Evolutionary conservation across 139 green algal genomes (phyloP), one percentile per base, ranked within the genome.

Genomic region (Volvox reticuliferus): DNA sequence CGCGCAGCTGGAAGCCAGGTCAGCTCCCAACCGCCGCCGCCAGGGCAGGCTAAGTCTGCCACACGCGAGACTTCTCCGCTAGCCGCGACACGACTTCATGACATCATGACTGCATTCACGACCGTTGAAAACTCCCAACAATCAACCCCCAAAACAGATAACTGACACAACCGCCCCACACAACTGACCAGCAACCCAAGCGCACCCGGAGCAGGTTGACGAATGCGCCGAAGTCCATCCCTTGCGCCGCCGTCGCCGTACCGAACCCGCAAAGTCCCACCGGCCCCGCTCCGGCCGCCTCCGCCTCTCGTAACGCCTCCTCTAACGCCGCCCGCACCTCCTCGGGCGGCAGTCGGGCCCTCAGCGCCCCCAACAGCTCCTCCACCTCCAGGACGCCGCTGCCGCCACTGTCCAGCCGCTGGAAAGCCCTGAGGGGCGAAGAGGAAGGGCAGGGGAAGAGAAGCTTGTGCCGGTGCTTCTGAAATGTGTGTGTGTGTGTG

Each of bases 171-270:
- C 44, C 44, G 9, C 44, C 44, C 44, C 44, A 9, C 44, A 55
- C 44, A 55, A 55, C 44, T 9, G 44, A 55, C 44, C 5, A 55
- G 5, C 9, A 9, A 55, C 44, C 5, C 44, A 55, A 55, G 44
- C 44, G 44, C 44, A 55, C 44, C 71, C 32, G 35, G 71, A 79
- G 71, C 20, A 79, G 24, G 9, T 79, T 79, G 2, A 79, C 28
- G 55, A 95, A 95, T 83, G 71, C 88, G 6, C 92, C 79, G 80
- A 95, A 95, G 84, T 94, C 93, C 36, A 95, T 92, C 75, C 83
- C 88, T 12, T 85, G 36, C n/a, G 1, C 79, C 32, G 24, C 37
- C 30, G 24, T 55, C 65, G 5, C 75, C 0, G 30, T 35, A 30
- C 71, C 71, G n/a, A n/a, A n/a, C 26, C 71, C 71, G 18, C 71